Conservation (phyloP, 495 filamentous ascomycete species). For the Talaromyces nanjingensis region DNA sequence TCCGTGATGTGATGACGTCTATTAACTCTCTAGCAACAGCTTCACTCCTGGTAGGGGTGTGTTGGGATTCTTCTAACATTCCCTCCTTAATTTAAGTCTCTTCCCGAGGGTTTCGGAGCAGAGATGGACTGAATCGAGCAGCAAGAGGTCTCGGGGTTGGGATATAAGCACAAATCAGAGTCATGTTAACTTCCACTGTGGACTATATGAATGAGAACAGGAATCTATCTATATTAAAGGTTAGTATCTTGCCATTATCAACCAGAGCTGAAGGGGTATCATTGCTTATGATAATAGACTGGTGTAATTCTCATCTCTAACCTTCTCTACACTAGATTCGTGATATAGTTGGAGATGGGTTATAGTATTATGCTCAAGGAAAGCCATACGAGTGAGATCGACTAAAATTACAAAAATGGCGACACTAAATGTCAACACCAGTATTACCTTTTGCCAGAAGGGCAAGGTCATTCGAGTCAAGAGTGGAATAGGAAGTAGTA, state of each 20-base stretch:
- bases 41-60: constrained; percentile 12
- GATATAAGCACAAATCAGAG: constrained; percentile 80
- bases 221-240: constrained; percentile 49
- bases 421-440: constrained; percentile 68
- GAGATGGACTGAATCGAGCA: constrained; percentile 60
- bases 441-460: constrained; percentile 70
- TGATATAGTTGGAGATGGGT: constrained; percentile 14
- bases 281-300: constrained; percentile 29
- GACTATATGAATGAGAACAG: constrained; percentile 88
- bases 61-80: neutral
- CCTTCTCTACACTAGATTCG: neutral
- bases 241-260: too few relatives aligned
- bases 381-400: constrained; percentile 83
- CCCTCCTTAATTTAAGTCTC: constrained; percentile 43
- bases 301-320: constrained; percentile 39
- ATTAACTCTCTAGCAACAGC: constrained; percentile 15
- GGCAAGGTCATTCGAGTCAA: constrained; percentile 79
- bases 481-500: constrained; percentile 80
- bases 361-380: constrained; percentile 65
- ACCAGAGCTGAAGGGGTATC: neutral
- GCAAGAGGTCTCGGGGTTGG: constrained; percentile 90
- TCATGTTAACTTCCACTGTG: constrained; percentile 81
- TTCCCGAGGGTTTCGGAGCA: constrained; percentile 25
- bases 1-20: constrained; percentile 19
- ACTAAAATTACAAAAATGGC: constrained; percentile 52